Evolutionary conservation across 352 stramenopile species (phyloP), one percentile per base, ranked within the genome.

Genomic region (Pythium brassicae): DNA sequence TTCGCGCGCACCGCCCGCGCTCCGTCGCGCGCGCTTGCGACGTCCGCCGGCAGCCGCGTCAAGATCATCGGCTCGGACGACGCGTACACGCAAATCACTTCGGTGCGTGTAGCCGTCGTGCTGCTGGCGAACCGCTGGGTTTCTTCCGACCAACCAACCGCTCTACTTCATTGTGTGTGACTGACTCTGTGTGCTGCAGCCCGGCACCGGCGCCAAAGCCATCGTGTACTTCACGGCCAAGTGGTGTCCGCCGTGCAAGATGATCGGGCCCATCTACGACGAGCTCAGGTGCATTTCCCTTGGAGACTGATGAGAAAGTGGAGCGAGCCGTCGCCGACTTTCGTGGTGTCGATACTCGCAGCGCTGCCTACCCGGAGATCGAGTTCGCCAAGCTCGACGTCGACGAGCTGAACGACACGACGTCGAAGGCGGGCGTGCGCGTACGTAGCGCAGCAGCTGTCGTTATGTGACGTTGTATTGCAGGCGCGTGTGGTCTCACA

Each of bases 221-320:
- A 78, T 97, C 46, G 85, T 96, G 47, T 95, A 97, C 69, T 97
- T 96, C 59, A 94, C 79, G 43, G 86, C 88, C 25, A 87, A 83
- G 66, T 97, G 88, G 88, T 97, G 88, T 53, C 78, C 80, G n/a
- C 88, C 88, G 11, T 97, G 88, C 82, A 96, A 96, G 68, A 84
- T 94, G 67, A 95, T 97, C 58, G 83, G 77, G 8, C 88, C 88
- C 10, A 87, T 93, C 59, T 95, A 88, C 65, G 79, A 93, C 55
- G 71, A 93, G 39, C 69, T 97, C 19, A 94, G 82, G 86, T 93
- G 47, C 14, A 66, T 44, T 11, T 39, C 15, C n/a, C 17, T 14
- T 56, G 46, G 4, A 50, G 2, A 20, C 1, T 5, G 15, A 3
- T 11, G 20, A 26, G n/a, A 20, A 4, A 46, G 7, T 26, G 40